Percentiles rank a stretch among this genome's conserved stretches.
These are phyloP conservation scores for Sugiyamaella pinicola DNA, from an alignment of 1,139 yeast genomes.

Conservation along the genomic window DNA sequence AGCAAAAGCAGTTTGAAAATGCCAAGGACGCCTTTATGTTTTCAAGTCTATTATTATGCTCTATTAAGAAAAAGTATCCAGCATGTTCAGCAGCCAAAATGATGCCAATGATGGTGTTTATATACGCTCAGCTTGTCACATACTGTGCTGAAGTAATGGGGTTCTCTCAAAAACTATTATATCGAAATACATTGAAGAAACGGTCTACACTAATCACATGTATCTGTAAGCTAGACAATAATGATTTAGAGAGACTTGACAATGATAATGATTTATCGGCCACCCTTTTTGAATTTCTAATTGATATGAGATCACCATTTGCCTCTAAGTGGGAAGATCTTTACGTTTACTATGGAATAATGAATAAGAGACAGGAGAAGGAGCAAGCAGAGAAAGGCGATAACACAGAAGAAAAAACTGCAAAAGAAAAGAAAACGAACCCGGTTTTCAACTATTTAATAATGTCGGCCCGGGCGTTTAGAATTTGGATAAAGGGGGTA, in stretches of 20 bases:
- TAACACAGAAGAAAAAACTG: no score
- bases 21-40: conserved; percentile 2
- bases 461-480: not conserved
- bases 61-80: not conserved
- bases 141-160: not conserved
- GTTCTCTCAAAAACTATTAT: not conserved
- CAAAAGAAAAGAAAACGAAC: not conserved
- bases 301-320: not conserved
- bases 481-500: not conserved
- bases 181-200: not conserved
- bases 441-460: not conserved
- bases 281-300: not conserved
- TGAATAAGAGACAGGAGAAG: not conserved
- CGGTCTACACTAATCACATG: not conserved
- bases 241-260: not conserved
- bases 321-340: conserved; percentile 6
- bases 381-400: no score
- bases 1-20: not conserved
- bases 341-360: conserved; percentile 11
- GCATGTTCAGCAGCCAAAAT: not conserved
- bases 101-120: not conserved
- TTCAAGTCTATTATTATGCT: not conserved
- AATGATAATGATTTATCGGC: not conserved
- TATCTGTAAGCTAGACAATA: not conserved
- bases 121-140: not conserved